Conservation (phyloP, 129 eudicot genomes). For the Pseudognaphalium luteoalbum region DNA sequence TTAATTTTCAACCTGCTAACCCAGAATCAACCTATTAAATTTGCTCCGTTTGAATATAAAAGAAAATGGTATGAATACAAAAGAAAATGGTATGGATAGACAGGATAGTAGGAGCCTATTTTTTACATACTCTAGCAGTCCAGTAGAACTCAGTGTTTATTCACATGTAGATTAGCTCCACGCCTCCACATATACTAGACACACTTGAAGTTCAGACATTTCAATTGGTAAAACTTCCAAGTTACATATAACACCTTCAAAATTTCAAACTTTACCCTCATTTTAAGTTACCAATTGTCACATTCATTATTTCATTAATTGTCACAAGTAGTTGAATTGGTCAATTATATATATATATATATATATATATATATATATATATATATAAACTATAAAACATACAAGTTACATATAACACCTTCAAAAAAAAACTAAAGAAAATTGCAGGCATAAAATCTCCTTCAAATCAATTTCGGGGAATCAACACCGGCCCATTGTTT, state of each 20-base stretch:
- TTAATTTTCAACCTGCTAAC: too few relatives aligned
- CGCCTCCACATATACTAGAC: too few relatives aligned
- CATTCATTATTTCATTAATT: slow-evolving; percentile 10
- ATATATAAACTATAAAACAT: too few relatives aligned
- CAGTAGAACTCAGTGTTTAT: neutral
- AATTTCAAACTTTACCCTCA: neutral
- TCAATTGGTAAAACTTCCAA: neutral
- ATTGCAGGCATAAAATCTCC: slow-evolving; percentile 23
- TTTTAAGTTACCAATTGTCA: slow-evolving; percentile 5
- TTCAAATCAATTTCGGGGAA: slow-evolving; percentile 23
- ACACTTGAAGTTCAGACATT: neutral
- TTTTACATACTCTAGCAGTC: neutral
- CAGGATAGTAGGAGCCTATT: too few relatives aligned
- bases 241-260: neutral
- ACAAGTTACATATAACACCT: too few relatives aligned
- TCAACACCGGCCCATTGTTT: neutral
- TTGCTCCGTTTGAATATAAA: neutral
- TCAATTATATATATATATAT: too few relatives aligned
- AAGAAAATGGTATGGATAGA: too few relatives aligned
- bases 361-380: too few relatives aligned
- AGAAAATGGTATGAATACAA: too few relatives aligned
- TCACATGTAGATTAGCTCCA: neutral
- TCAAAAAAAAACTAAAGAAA: too few relatives aligned
- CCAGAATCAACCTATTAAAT: too few relatives aligned
- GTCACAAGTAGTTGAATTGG: slow-evolving; percentile 2